Evolutionary conservation across 345 rosid genomes (phyloP).

Genomic region (Eucalyptus urophylla): DNA sequence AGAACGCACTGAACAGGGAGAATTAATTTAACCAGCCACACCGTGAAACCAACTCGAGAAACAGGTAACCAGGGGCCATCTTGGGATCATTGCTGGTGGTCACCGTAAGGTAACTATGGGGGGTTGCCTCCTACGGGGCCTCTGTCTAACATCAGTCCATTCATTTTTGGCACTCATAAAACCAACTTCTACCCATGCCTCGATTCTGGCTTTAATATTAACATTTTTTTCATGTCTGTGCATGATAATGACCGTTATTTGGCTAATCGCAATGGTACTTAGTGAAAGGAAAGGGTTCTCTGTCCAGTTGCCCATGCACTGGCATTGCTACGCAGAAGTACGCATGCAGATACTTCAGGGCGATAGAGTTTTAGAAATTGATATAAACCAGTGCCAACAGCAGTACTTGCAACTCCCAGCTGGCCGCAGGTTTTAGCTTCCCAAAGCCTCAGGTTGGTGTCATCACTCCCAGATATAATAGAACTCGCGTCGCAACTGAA

Average conservation of each 20-base stretch:
- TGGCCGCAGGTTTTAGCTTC: conserved; percentile 95
- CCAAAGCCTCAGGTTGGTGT: conserved; percentile 85
- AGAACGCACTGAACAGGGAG: background rate
- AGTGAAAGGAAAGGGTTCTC: background rate
- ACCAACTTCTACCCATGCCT: background rate
- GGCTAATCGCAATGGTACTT: background rate
- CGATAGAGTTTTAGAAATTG: background rate
- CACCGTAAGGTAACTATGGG: no score
- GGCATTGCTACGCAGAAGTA: background rate
- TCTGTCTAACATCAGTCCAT: background rate
- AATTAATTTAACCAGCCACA: background rate
- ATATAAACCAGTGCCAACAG: background rate
- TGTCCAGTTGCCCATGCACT: background rate
- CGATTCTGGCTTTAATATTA: background rate
- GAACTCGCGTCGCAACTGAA: conserved; percentile 83
- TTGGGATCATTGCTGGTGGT: no score
- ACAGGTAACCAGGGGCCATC: conserved; percentile 32
- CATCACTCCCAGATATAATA: conserved; percentile 87
- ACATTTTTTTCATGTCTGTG: background rate
- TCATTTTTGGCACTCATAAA: background rate
- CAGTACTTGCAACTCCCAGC: conserved; percentile 67
- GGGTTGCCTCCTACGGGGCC: no score
- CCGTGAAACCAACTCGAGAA: background rate
- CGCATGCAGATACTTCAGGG: background rate
- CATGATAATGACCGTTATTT: background rate